Evolutionary conservation across 2,329 filamentous ascomycete genomes (phyloP).

Genomic region (Furcasterigmium sp.): DNA sequence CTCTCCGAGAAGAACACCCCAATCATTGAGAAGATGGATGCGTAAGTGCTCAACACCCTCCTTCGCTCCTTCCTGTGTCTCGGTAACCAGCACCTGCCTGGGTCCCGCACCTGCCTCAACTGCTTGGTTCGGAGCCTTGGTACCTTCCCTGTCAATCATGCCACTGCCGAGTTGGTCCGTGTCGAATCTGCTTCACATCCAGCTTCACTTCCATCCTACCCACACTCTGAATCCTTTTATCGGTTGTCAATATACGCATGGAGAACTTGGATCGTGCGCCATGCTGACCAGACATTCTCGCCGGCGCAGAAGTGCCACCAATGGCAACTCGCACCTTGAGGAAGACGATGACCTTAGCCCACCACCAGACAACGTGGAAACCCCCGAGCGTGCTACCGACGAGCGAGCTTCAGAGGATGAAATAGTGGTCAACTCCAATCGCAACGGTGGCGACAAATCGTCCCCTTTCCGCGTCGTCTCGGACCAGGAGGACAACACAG

Average conservation of each 20-base stretch:
- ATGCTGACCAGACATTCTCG: no score
- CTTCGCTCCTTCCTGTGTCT: no score
- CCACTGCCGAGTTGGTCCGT: no score
- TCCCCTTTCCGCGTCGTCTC: slow-evolving; percentile 27
- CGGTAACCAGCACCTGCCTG: no score
- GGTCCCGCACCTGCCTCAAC: no score
- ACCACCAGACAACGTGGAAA: slow-evolving; percentile 30
- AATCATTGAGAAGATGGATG: neutral
- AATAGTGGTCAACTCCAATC: slow-evolving; percentile 43
- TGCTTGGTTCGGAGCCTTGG: no score
- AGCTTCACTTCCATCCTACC: no score
- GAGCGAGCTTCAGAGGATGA: slow-evolving; percentile 42
- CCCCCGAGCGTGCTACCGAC: slow-evolving; percentile 32
- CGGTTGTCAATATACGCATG: no score
- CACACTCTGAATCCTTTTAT: no score
- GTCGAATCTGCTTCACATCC: no score
- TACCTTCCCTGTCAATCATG: no score
- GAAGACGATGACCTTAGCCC: slow-evolving; percentile 40
- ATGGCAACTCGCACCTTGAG: slow-evolving; percentile 18
- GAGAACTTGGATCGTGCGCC: no score
- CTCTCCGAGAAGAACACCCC: neutral
- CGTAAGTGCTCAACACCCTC: neutral
- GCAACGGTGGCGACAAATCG: slow-evolving; percentile 29
- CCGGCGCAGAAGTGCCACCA: slow-evolving; percentile 11
- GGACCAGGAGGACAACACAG: slow-evolving; percentile 25